Evolutionary conservation across 345 rosid species (phyloP), one percentile per base, ranked within the genome.

Genomic region (Sisymbrium altissimum): DNA sequence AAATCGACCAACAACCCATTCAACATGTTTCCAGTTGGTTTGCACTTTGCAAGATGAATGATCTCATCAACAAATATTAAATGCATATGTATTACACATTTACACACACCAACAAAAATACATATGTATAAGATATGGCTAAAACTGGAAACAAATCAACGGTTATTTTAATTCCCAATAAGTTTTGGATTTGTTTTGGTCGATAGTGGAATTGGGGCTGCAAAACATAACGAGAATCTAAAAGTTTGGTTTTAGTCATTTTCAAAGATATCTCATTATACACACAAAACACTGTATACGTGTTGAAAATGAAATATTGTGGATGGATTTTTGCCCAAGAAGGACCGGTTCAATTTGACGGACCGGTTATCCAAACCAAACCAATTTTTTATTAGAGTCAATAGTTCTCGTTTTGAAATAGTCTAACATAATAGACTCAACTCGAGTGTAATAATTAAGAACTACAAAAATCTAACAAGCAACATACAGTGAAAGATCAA

Each of bases 241-340:
- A 43, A 25, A 69, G 65, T 69, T 69, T 57, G 73, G 65, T 69
- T 57, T 18, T 35, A 21, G 66, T 70, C 74, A 25, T 45, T 70
- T 46, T 59, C 67, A 46, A 21, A 49, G 29, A 49, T 48, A 48
- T 4, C 14, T 21, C 54, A 19, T 19, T 7, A 7, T 43, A n/a
- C 15, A 8, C 13, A 45, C 23, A 18, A 45, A 32, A 33, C 29
- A 27, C 29, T 27, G 29, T 19, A 70, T 58, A 59, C 45, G 57
- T 46, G 27, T 70, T 44, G 74, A 18, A 45, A 33, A 45, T 45
- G 48, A 60, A 17, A 11, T 33, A 9, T 2, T 49, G 2, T 58
- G 23, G 43, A 21, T 57, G 6, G 36, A 45, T 30, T 3, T 6
- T 45, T 7, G 32, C 10, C 1, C 27, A 19, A 21, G 9, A 46